phyloP scores from a whole-genome alignment of 2,329 filamentous ascomycete genomes.

The Diplodia mutila region DNA sequence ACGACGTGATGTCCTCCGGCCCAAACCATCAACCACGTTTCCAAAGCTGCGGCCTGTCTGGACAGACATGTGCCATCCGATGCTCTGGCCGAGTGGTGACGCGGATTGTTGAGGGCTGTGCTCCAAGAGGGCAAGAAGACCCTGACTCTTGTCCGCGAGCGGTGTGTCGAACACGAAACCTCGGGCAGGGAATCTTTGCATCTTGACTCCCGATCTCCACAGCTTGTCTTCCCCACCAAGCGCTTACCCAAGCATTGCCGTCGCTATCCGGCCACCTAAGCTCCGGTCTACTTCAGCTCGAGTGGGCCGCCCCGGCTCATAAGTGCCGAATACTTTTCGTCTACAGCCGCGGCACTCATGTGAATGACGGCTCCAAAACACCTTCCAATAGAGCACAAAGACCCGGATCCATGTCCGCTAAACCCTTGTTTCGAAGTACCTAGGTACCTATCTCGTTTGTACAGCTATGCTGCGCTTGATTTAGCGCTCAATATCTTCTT shows the following conservation, averaged over 20 bases:
- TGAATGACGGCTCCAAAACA: not conserved
- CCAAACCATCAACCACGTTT: constrained; percentile 1
- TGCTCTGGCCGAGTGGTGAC: constrained; percentile 12
- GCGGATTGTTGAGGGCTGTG: not conserved
- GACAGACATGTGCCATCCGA: not conserved
- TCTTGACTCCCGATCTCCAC: constrained; percentile 2
- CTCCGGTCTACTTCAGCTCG: not conserved
- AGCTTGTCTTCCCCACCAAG: constrained; percentile 5
- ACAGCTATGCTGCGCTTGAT: not conserved
- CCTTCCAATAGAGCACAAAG: too few species aligned
- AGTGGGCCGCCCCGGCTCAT: not conserved
- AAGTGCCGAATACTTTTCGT: not conserved
- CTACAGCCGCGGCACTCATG: not conserved
- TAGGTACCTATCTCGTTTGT: not conserved
- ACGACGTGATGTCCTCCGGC: not conserved
- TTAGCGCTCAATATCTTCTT: not conserved
- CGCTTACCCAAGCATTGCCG: not conserved
- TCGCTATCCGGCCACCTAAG: not conserved
- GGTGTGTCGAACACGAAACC: constrained; percentile 9
- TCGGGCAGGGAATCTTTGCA: not conserved
- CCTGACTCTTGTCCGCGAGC: constrained; percentile 3
- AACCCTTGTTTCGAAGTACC: not conserved
- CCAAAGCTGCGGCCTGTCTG: not conserved
- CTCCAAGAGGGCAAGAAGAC: not conserved
- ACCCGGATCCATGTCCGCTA: too few species aligned